Evolutionary conservation across 441 rosid species (phyloP).

Genomic region (Kokia cookei): DNA sequence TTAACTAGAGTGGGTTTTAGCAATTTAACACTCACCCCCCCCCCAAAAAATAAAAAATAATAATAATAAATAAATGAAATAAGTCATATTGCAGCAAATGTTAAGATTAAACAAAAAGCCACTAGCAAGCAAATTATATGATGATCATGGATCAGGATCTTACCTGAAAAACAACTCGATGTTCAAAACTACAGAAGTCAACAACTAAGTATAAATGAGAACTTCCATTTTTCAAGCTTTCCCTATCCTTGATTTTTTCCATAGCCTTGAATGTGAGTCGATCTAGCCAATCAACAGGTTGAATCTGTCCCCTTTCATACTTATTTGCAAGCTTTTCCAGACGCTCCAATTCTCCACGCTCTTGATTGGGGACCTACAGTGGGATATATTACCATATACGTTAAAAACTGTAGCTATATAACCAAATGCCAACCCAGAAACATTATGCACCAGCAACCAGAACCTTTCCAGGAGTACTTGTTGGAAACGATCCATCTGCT

Average conservation of each 20-base stretch:
- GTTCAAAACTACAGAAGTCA: slow-evolving; percentile 92
- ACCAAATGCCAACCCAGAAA: not conserved
- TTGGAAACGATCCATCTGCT: slow-evolving; percentile 89
- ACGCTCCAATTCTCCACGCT: slow-evolving; percentile 92
- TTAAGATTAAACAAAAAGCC: slow-evolving; percentile 1
- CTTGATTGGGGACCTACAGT: slow-evolving; percentile 79
- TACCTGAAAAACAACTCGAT: slow-evolving; percentile 98
- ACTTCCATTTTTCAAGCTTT: slow-evolving; percentile 65
- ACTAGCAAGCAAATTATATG: not conserved
- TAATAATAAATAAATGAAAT: not conserved
- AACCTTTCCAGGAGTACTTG: slow-evolving; percentile 98
- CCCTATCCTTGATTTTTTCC: slow-evolving; percentile 78
- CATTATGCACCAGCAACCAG: slow-evolving; percentile 2
- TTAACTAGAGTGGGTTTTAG: not conserved
- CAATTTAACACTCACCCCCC: not conserved
- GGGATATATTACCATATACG: not conserved
- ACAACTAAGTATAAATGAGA: slow-evolving; percentile 74
- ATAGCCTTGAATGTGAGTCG: slow-evolving; percentile 80
- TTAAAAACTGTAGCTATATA: not conserved
- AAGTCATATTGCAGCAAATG: not conserved
- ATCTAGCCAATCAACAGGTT: slow-evolving; percentile 85
- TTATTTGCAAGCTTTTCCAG: slow-evolving; percentile 89
- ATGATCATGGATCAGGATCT: not conserved
- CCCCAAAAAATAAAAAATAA: not conserved
- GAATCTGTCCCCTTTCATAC: slow-evolving; percentile 92